Evolutionary conservation across 306 rosid species (phyloP), one percentile per base, ranked within the genome.

Genomic region (Pyrus communis): DNA sequence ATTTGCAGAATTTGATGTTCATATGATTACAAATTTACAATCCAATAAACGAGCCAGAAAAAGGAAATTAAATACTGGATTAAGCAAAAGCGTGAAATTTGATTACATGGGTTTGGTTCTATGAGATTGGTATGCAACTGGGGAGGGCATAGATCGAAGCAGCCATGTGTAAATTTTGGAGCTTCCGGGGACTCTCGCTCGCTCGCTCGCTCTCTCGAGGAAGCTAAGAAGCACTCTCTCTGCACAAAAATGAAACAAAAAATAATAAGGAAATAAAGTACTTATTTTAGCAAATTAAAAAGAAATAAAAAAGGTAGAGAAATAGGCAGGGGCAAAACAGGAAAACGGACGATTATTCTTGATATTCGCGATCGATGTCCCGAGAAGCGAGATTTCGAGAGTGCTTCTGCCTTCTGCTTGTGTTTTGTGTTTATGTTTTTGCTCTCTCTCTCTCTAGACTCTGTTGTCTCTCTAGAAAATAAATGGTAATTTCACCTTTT

Each of bases 31-130:
- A 62, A 57, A 58, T 51, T 49, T 51, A 51, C 55, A 51, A 17
- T 77, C 4, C 74, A 61, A 82, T 59, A 73, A 79, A 77, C 15
- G 74, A 84, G 84, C 80, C 71, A 77, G 4, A 27, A 4, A 19
- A 43, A 46, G 22, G 46, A 21, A 35, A 63, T 17, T 31, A 77
- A 75, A 58, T 3, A 78, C 60, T 10, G 43, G 28, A 11, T 72
- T 60, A 5, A 51, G 6, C 18, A 66, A n/a, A 8, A 66, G 8
- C 18, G 6, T 30, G 46, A 51, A 75, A 66, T 17, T 33, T 73
- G 87, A 92, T 91, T 93, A 96, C 97, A 86, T 88, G 91, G 80
- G 83, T 71, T 69, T 59, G 58, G 19, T 68, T 81, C 81, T 77
- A 85, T n/a, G 78, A 84, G 82, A 83, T 69, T 60, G 43, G 60